phyloP scores from a whole-genome alignment of 495 filamentous ascomycete species.

The Talaromyces borbonicus region DNA sequence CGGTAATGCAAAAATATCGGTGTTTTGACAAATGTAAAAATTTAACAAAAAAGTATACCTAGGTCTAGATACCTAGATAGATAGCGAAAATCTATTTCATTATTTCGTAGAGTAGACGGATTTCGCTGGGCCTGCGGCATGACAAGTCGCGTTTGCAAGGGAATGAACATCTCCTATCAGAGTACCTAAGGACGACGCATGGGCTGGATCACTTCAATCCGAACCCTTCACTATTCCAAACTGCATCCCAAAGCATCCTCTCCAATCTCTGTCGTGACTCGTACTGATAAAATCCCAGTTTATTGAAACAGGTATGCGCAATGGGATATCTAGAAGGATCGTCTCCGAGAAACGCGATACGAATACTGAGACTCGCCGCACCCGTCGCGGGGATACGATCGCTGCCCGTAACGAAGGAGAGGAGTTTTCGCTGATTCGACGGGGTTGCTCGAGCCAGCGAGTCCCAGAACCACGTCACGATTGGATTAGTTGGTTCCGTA shows the following conservation, averaged over 20 bases:
- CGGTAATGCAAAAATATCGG: too few species aligned
- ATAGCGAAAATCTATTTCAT: too few species aligned
- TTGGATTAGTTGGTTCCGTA: conserved; percentile 34
- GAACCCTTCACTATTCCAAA: conserved; percentile 87
- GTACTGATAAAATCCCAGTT: conserved; percentile 68
- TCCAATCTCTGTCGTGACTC: conserved; percentile 53
- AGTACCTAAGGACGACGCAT: too few species aligned
- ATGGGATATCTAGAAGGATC: conserved; percentile 69
- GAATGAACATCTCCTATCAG: too few species aligned
- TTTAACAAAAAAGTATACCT: too few species aligned
- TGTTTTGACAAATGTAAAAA: too few species aligned
- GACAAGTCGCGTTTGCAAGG: too few species aligned
- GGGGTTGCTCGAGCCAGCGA: conserved; percentile 58
- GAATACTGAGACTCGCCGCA: conserved; percentile 68
- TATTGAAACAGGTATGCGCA: conserved; percentile 89
- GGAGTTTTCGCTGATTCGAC: conserved; percentile 61
- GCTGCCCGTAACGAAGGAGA: conserved; percentile 88
- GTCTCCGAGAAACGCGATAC: conserved; percentile 64
- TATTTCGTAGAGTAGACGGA: too few species aligned
- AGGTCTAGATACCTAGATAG: too few species aligned
- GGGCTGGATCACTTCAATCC: conserved; percentile 77
- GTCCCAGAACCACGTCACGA: conserved; percentile 84
- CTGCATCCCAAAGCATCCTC: conserved; percentile 71
- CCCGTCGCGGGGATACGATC: conserved; percentile 91
- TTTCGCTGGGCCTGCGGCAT: too few species aligned